Evolutionary conservation across 495 filamentous ascomycete genomes (phyloP), one percentile per base, ranked within the genome.

Genomic region (Chaetomidium leptoderma): DNA sequence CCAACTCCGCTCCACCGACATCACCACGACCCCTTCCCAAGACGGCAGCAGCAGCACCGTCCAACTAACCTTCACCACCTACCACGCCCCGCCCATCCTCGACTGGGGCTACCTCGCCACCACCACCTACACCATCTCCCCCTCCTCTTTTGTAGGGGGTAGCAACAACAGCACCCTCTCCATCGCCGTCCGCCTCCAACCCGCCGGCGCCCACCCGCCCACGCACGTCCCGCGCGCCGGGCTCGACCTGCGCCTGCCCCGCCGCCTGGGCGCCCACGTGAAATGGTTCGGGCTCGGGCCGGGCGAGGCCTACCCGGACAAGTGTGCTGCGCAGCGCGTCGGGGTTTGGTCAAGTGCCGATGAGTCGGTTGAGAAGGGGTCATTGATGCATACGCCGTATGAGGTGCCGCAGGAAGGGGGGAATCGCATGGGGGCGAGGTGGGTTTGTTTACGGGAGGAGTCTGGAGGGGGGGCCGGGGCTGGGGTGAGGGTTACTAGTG

Each of bases 351-450:
- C n/a, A n/a, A 59, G 64, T 6, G 70, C 67, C 3, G 55, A 59
- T 23, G 57, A 66, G 13, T 68, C 81, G 3, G 69, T 70, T 10
- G 5, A 8, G 70, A 78, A 4, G 73, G 27, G 86, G 43, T 76
- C 11, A 70, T 78, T 5, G 74, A 0, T 87, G 40, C 77, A 78
- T 53, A 78, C 78, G 1, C 67, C 74, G 4, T 87, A 86, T 62
- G 85, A 88, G 39, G 78, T 79, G 30, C 84, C 84, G 0, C 85
- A 87, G 55, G 84, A 88, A 57, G 78, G 74, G 46, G 78, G 81
- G 33, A 87, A 87, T 55, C 70, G 82, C n/a, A 81, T 78, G 40
- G 82, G 80, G 19, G 81, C 78, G 4, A 61, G 76, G 17, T 86
- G 81, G 80, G 65, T 84, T 23, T 63, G 73, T 46, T 65, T 78